Percentiles rank a stretch among this genome's conserved stretches.
Evolutionary conservation across 1,284 basidiomycete genomes (phyloP).

Genomic region (Mrakiaceae sp.): DNA sequence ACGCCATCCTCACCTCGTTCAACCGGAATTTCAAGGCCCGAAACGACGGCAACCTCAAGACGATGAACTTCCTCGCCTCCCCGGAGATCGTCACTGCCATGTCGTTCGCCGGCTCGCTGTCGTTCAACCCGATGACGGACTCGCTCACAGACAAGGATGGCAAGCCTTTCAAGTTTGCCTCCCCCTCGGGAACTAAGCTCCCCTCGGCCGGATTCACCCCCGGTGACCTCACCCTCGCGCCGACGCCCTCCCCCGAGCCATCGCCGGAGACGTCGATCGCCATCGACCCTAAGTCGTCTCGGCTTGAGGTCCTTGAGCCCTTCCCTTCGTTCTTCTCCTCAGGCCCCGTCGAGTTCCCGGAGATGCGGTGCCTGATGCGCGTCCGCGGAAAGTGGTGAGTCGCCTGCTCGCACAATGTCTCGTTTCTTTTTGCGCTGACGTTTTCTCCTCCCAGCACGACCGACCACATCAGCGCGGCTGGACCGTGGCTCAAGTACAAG

Average conservation of each 20-base stretch:
- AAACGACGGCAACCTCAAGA: slow-evolving; percentile 90
- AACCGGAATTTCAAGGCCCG: slow-evolving; percentile 88
- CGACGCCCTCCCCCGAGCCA: slow-evolving; percentile 60
- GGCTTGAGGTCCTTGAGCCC: slow-evolving; percentile 78
- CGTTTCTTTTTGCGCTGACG: background rate
- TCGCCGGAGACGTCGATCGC: slow-evolving; percentile 66
- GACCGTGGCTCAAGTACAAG: slow-evolving; percentile 95
- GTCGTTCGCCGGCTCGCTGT: slow-evolving; percentile 88
- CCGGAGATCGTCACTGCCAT: slow-evolving; percentile 95
- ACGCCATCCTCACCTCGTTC: slow-evolving; percentile 94
- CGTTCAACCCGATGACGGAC: slow-evolving; percentile 87
- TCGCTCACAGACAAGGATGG: slow-evolving; percentile 63
- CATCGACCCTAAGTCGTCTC: slow-evolving; percentile 66
- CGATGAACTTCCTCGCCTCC: slow-evolving; percentile 97
- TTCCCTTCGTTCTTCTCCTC: slow-evolving; percentile 67
- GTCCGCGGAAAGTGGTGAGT: slow-evolving; percentile 78
- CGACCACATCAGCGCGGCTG: slow-evolving; percentile 92
- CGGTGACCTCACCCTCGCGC: slow-evolving; percentile 68
- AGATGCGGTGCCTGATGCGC: slow-evolving; percentile 72
- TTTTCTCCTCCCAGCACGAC: slow-evolving; percentile 48
- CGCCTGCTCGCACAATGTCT: background rate
- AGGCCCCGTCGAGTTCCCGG: slow-evolving; percentile 56
- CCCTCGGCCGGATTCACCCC: slow-evolving; percentile 72
- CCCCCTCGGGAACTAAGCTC: slow-evolving; percentile 75
- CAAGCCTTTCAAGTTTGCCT: slow-evolving; percentile 67